Base-by-base conservation (phyloP, 31 red algal species). In the Bonnemaisonia californica region DNA sequence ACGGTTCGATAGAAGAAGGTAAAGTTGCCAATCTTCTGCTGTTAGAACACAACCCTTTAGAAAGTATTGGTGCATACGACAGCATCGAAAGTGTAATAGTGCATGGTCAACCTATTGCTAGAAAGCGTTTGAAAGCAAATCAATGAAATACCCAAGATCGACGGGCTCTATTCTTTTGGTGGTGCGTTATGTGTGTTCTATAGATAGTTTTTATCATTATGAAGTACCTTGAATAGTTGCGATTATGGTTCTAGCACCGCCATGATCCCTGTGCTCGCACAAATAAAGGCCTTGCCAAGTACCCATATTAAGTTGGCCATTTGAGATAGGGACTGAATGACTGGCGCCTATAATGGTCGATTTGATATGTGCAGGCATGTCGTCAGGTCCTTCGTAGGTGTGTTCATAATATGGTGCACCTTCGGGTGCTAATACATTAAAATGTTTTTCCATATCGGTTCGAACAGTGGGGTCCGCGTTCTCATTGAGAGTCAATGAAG, bases 311-410 rank as follows among this genome's bases (percentile, higher is more conserved):
- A 55, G 48, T 55, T 55, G 48, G 21, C 48, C 48, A 55, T 55
- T 55, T 12, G 21, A 16, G 21, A 55, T 55, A 55, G 48, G 48
- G 13, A 55, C 12, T 21, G 12, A 21, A 16, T 16, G 12, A 16
- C 13, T 16, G 21, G 12, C 13, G 48, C 48, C 48, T 12, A 55
- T 55, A 12, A 55, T 55, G 13, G 48, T 21, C 21, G 48, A 12
- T 55, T 55, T 55, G 48, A 55, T 55, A 55, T 55, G 48, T 16
- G 48, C 48, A 55, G 48, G 48, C 48, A 55, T 55, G 21, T 55
- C 48, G 21, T 55, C 48, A 16, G 48, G 48, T 55, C 48, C 48
- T 55, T 55, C 48, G 13, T 16, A 16, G 13, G 48, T 55, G 21
- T 55, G 48, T 12, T 12, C 21, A 16, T 16, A 55, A 21, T 16